These are phyloP conservation scores for Knufia fluminis DNA, from an alignment of 2,329 filamentous ascomycete species.

Conservation along the genomic window DNA sequence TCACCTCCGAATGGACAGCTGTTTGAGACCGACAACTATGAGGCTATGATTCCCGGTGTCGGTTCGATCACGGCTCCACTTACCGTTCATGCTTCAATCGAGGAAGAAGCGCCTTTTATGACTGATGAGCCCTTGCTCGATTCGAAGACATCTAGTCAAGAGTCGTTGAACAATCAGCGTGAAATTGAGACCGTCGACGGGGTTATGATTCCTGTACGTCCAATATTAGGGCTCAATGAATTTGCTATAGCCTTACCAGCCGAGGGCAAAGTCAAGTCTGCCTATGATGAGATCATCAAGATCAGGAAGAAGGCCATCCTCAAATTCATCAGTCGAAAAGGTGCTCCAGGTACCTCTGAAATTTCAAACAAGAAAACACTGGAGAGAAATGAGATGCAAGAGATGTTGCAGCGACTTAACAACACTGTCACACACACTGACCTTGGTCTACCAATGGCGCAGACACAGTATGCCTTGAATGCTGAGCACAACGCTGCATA, in stretches of 20 bases:
- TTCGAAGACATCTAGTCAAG: constrained; percentile 23
- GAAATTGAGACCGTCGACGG: constrained; percentile 17
- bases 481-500: constrained; percentile 33
- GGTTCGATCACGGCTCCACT: constrained; percentile 9
- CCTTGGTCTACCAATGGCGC: constrained; percentile 33
- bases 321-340: constrained; percentile 20
- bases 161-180: constrained; percentile 20
- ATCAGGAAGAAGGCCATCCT: constrained; percentile 19
- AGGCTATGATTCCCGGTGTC: background rate
- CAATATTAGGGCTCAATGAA: constrained; percentile 20
- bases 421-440: constrained; percentile 38
- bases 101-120: constrained; percentile 17
- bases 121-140: constrained; percentile 12
- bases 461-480: constrained; percentile 28
- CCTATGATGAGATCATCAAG: constrained; percentile 22
- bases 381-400: constrained; percentile 26
- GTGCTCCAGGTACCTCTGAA: constrained; percentile 16
- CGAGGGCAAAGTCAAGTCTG: constrained; percentile 22
- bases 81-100: constrained; percentile 22
- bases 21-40: constrained; percentile 3
- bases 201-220: constrained; percentile 15
- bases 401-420: constrained; percentile 30
- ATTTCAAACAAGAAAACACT: constrained; percentile 17
- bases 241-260: constrained; percentile 20
- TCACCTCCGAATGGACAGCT: background rate